Percentiles rank a stretch among this genome's conserved stretches.
These are phyloP conservation scores for Phytophthora melonis DNA, from an alignment of 352 stramenopile genomes.

Conservation along the genomic window DNA sequence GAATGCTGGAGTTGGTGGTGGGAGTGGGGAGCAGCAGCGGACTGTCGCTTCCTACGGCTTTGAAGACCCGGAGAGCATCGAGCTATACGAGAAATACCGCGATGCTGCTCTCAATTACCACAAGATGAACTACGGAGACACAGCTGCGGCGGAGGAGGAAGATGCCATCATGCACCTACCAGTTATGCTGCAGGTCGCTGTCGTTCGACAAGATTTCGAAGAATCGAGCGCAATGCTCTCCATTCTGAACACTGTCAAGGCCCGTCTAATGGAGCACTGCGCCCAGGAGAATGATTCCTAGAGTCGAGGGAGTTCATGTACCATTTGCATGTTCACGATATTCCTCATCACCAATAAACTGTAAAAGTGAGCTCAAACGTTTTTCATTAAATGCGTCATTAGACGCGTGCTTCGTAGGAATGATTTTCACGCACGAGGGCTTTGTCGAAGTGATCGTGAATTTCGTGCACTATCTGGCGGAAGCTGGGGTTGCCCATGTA, in stretches of 20 bases:
- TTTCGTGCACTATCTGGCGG: slow-evolving; percentile 43
- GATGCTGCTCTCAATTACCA: slow-evolving; percentile 85
- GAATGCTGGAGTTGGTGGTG: slow-evolving; percentile 79
- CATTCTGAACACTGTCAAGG: slow-evolving; percentile 83
- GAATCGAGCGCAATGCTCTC: slow-evolving; percentile 77
- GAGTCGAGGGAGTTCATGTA: slow-evolving; percentile 8
- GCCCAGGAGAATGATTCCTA: slow-evolving; percentile 60
- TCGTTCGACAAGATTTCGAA: slow-evolving; percentile 76
- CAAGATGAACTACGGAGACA: slow-evolving; percentile 88
- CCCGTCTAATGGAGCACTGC: slow-evolving; percentile 68
- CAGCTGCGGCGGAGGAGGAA: slow-evolving; percentile 81
- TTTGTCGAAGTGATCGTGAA: slow-evolving; percentile 51
- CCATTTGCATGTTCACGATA: slow-evolving; percentile 14
- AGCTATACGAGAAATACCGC: slow-evolving; percentile 89
- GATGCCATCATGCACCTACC: slow-evolving; percentile 92
- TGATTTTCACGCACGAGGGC: slow-evolving; percentile 8
- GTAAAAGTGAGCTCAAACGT: slow-evolving; percentile 1
- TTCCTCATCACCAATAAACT: slow-evolving; percentile 17
- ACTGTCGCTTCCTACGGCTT: slow-evolving; percentile 74
- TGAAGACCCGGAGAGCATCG: slow-evolving; percentile 75
- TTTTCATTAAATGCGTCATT: neutral
- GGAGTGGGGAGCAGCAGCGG: slow-evolving; percentile 64
- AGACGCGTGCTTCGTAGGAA: slow-evolving; percentile 9
- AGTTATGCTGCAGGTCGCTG: slow-evolving; percentile 85
- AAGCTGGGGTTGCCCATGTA: slow-evolving; percentile 49